Evolutionary conservation across 495 filamentous ascomycete genomes (phyloP).

Genomic region (Lasiosphaeria miniovina): DNA sequence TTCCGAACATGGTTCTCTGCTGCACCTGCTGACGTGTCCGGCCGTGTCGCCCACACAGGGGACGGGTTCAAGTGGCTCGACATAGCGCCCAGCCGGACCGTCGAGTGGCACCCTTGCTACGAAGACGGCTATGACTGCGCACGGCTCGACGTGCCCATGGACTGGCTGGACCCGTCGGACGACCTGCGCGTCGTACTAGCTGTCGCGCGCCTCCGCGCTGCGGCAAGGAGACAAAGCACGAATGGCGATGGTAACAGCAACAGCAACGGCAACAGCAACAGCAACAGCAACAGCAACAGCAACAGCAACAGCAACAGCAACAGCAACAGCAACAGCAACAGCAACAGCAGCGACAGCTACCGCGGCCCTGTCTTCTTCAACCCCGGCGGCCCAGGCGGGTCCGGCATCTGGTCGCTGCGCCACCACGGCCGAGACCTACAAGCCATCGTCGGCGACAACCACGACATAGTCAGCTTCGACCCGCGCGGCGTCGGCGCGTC

Average conservation of each 20-base stretch:
- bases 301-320: too few relatives aligned
- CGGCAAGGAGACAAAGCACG: constrained; percentile 7
- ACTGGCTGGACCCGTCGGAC: constrained; percentile 45
- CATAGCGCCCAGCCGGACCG: constrained; percentile 32
- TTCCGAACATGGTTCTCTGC: too few relatives aligned
- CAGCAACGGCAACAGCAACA: constrained; percentile 13
- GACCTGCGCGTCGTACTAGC: constrained; percentile 39
- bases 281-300: background rate
- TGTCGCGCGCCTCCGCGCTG: constrained; percentile 44
- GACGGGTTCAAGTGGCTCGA: constrained; percentile 26
- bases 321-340: too few relatives aligned
- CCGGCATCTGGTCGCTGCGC: constrained; percentile 40
- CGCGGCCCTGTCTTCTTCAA: constrained; percentile 52
- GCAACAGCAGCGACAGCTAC: constrained; percentile 26
- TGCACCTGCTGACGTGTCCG: too few relatives aligned
- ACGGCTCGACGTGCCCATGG: constrained; percentile 44
- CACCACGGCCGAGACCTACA: constrained; percentile 40
- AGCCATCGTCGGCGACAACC: constrained; percentile 43
- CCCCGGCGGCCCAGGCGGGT: constrained; percentile 52
- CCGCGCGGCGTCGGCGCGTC: constrained; percentile 47
- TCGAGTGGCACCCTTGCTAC: constrained; percentile 38
- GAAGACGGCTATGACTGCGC: constrained; percentile 38
- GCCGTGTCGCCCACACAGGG: too few relatives aligned
- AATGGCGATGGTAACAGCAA: too few relatives aligned
- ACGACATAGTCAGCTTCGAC: constrained; percentile 52